Evolutionary conservation across 805 yeast genomes (phyloP), one percentile per base, ranked within the genome.

Genomic region (Brettanomyces custersianus): DNA sequence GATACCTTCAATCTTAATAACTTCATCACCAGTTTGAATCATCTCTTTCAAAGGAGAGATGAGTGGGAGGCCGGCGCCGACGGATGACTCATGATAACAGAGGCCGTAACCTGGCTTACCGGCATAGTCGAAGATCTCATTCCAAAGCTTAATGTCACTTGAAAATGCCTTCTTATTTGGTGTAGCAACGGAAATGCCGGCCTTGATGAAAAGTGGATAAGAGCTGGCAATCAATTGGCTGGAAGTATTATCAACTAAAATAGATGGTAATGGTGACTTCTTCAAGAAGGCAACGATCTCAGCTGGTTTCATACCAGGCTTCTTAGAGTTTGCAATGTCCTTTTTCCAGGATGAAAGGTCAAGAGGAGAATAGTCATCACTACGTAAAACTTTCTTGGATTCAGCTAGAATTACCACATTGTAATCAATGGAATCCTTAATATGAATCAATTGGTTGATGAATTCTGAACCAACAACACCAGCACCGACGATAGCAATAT

Each of bases 151-250:
- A 42, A 82, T 61, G 38, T 75, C 80, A 29, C 87, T 70, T 8
- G 96, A 87, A 55, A 92, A 92, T 0, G 94, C 99, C 70, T 92
- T 92, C 63, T 92, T 92, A 71, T 92, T 92, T 47, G 99, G 99
- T 31, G 99, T 92, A 15, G 97, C 98, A 50, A 92, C 76, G 31
- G 96, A 86, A 45, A 92, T 77, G 26, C 95, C 95, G 40, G 68
- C 72, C 46, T 70, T 59, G 42, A 90, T 66, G 51, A 92, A 77
- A 27, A 66, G 59, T 31, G 95, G 83, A 60, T 92, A 92, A 36
- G 74, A 71, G 30, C 72, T 68, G 31, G 97, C 95, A 47, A 90
- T 63, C 5, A 70, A 55, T 44, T 74, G 83, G 59, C 79, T 83
- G 21, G 97, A 87, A 34, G 99, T 92, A 72, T 92, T 92, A 63